These are phyloP conservation scores for Pachyrhizus erosus DNA, from an alignment of 306 rosid species.

Conservation along the genomic window DNA sequence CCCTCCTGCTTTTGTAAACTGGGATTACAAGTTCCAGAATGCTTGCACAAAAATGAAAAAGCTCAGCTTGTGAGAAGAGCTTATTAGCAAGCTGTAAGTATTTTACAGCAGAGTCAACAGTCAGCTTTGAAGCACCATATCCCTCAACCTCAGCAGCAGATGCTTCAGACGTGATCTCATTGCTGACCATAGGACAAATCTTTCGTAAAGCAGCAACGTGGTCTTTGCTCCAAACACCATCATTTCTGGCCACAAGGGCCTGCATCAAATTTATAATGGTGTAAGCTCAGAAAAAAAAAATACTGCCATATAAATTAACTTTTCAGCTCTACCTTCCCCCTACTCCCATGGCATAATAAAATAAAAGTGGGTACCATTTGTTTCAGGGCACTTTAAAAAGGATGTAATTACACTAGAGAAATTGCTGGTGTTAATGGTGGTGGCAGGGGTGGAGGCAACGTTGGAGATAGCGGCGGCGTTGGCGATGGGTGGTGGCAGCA, in stretches of 20 bases:
- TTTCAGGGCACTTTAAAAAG: no score
- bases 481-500: no score
- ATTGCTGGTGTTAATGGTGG: no score
- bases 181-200: constrained; percentile 97
- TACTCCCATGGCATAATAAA: not conserved
- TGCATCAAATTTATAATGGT: constrained; percentile 44
- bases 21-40: constrained; percentile 96
- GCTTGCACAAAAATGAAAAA: constrained; percentile 96
- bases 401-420: no score
- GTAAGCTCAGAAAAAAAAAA: not conserved
- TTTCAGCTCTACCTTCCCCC: constrained; percentile 3
- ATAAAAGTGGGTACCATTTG: no score
- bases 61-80: constrained; percentile 98
- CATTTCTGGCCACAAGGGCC: constrained; percentile 99
- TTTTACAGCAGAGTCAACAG: constrained; percentile 96
- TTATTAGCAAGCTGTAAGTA: constrained; percentile 97
- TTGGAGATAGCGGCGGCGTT: no score
- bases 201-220: constrained; percentile 90
- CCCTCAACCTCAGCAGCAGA: constrained; percentile 99
- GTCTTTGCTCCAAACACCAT: constrained; percentile 98
- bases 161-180: constrained; percentile 94
- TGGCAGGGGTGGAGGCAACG: no score
- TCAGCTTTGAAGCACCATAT: constrained; percentile 94
- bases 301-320: not conserved
- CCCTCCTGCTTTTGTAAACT: constrained; percentile 93